Evolutionary conservation across 306 rosid species (phyloP).

Genomic region (Medicago truncatula): MtrunA17r5.0-ANR NC_053049.1:37934501-37935000

Average conservation of each 20-base stretch:
- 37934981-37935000: too few species aligned
- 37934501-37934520: not conserved
- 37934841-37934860: too few species aligned
- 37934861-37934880: too few species aligned
- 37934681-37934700: slow-evolving; percentile 6
- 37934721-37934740: not conserved
- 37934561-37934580: not conserved
- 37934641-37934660: not conserved
- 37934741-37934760: not conserved
- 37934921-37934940: too few species aligned
- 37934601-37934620: not conserved
- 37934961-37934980: too few species aligned
- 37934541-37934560: not conserved
- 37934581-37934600: not conserved
- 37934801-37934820: too few species aligned
- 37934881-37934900: too few species aligned
- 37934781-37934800: too few species aligned
- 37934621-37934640: not conserved
- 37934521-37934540: not conserved
- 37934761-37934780: slow-evolving; percentile 5
- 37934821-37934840: too few species aligned
- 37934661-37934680: not conserved
- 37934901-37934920: too few species aligned
- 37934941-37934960: too few species aligned
- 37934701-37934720: slow-evolving; percentile 3